phyloP scores from a whole-genome alignment of 1,284 basidiomycete species.

The Stereum hirsutum region DNA sequence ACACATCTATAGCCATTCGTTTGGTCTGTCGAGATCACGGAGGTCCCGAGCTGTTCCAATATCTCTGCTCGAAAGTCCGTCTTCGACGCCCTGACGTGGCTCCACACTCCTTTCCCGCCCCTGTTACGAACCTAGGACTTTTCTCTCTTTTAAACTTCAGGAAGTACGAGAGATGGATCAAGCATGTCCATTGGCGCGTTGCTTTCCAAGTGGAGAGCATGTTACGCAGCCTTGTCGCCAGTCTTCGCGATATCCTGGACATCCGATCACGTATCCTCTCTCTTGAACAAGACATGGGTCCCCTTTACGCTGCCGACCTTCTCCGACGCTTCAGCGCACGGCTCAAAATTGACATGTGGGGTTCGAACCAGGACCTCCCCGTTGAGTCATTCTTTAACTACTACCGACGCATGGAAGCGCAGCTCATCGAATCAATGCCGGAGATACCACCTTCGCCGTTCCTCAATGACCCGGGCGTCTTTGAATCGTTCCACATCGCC shows the following conservation, averaged over 20 bases:
- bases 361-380: not conserved
- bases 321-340: not conserved
- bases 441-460: not conserved
- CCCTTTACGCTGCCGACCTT: not conserved
- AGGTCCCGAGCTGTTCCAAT: not conserved
- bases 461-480: constrained; percentile 24
- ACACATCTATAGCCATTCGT: not conserved
- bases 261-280: constrained; percentile 16
- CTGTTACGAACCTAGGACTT: not conserved
- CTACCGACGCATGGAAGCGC: not conserved
- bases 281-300: not conserved
- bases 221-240: constrained; percentile 23
- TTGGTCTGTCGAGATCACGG: not conserved
- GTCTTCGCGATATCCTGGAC: constrained; percentile 14
- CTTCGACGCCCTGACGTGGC: too few relatives aligned
- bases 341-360: not conserved
- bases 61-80: not conserved
- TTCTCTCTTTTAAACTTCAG: constrained; percentile 25
- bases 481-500: constrained; percentile 43
- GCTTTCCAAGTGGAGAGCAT: constrained; percentile 43
- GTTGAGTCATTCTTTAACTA: not conserved
- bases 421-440: not conserved
- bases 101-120: not conserved
- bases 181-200: constrained; percentile 29
- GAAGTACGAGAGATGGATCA: constrained; percentile 22